Evolutionary conservation across 1,284 basidiomycete species (phyloP).

Genomic region (Pseudozyma pruni): DNA sequence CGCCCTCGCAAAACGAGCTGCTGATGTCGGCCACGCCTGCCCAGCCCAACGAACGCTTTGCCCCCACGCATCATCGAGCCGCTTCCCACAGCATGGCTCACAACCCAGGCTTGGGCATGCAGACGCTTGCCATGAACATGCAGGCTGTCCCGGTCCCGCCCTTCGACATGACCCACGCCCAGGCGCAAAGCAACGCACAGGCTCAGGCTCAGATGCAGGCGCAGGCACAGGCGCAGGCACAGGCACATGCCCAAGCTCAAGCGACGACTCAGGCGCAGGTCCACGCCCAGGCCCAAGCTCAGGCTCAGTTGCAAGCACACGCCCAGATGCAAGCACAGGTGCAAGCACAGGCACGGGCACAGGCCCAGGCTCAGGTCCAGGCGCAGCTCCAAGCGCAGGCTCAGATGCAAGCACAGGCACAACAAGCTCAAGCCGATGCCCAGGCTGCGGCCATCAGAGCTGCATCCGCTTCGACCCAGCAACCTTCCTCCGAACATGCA

Average conservation of each 20-base stretch:
- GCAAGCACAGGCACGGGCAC: constrained; percentile 23
- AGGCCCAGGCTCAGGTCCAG: constrained; percentile 27
- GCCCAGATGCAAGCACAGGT: constrained; percentile 19
- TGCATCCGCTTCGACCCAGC: constrained; percentile 25
- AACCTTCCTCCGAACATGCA: constrained; percentile 16
- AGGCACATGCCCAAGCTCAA: constrained; percentile 18
- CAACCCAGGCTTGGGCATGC: constrained; percentile 16
- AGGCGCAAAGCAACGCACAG: constrained; percentile 10
- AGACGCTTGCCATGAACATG: constrained; percentile 28
- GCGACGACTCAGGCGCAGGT: constrained; percentile 18
- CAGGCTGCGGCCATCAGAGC: constrained; percentile 30
- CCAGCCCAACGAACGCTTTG: constrained; percentile 18
- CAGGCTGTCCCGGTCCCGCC: constrained; percentile 11
- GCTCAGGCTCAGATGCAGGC: constrained; percentile 10
- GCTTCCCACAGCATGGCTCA: constrained; percentile 39
- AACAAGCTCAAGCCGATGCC: constrained; percentile 33
- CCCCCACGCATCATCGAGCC: constrained; percentile 24
- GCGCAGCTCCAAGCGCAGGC: constrained; percentile 31
- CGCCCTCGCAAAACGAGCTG: constrained; percentile 28
- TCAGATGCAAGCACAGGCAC: constrained; percentile 26
- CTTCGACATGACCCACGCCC: constrained; percentile 18
- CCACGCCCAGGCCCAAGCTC: constrained; percentile 28
- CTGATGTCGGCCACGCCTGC: constrained; percentile 35
- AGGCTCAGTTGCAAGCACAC: constrained; percentile 23
- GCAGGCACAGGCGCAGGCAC: constrained; percentile 12